Percentiles rank a stretch among this genome's conserved stretches.
Conservation (phyloP, 768 basidiomycete genomes). For the Pleurotus tuber-regium region DNA sequence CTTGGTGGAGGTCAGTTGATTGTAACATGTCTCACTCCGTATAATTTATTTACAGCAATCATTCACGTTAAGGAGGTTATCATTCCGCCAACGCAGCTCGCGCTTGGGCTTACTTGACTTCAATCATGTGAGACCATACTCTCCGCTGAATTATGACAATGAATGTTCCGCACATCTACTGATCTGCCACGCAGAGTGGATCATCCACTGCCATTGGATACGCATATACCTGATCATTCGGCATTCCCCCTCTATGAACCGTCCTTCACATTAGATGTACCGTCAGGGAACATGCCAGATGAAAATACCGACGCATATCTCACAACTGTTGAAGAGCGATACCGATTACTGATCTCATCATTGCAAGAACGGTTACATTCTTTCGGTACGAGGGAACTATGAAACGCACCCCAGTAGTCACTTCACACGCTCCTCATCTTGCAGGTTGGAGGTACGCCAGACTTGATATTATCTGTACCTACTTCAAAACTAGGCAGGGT, state of each 20-base stretch:
- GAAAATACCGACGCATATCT: slow-evolving; percentile 66
- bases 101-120: slow-evolving; percentile 84
- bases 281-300: slow-evolving; percentile 70
- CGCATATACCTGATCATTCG: slow-evolving; percentile 73
- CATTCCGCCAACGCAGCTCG: slow-evolving; percentile 79
- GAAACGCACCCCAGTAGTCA: too few relatives aligned
- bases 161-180: too few relatives aligned
- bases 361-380: slow-evolving; percentile 27
- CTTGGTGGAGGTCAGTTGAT: slow-evolving; percentile 66
- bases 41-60: slow-evolving; percentile 15
- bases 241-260: slow-evolving; percentile 75
- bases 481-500: too few relatives aligned
- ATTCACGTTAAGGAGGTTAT: slow-evolving; percentile 87
- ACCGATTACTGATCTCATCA: slow-evolving; percentile 28
- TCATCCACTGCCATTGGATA: slow-evolving; percentile 52
- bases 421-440: too few relatives aligned
- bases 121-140: slow-evolving; percentile 55
- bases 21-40: slow-evolving; percentile 2
- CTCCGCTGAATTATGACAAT: not conserved
- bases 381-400: too few relatives aligned
- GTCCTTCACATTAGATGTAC: slow-evolving; percentile 78
- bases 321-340: slow-evolving; percentile 37
- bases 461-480: too few relatives aligned
- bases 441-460: too few relatives aligned
- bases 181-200: slow-evolving; percentile 41